A percentile compares a stretch with the other conserved stretches of the same genome.
Evolutionary conservation across 805 yeast species (phyloP).

Genomic region (Saturnispora quitensis): DNA sequence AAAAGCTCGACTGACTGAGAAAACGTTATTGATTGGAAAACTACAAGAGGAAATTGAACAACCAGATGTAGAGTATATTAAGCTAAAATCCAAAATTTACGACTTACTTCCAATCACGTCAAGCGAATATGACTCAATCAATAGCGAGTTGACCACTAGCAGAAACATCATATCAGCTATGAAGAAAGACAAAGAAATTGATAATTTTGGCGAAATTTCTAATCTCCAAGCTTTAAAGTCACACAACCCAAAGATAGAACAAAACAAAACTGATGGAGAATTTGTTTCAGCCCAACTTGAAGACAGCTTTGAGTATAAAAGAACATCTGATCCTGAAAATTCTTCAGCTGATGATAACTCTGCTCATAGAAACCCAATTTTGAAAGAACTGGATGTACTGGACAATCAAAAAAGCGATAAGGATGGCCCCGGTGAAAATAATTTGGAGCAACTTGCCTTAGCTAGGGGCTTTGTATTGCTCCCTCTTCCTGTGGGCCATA

Average conservation of each 20-base stretch:
- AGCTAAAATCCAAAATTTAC: slow-evolving; percentile 21
- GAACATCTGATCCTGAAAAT: no score
- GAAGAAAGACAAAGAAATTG: background rate
- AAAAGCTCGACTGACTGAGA: slow-evolving; percentile 8
- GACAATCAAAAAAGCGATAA: background rate
- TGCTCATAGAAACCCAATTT: background rate
- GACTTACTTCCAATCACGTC: slow-evolving; percentile 23
- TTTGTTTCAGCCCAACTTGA: background rate
- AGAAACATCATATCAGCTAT: background rate
- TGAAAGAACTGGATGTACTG: background rate
- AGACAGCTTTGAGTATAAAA: no score
- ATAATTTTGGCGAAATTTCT: background rate
- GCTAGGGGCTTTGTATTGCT: slow-evolving; percentile 4
- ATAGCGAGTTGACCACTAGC: slow-evolving; percentile 5
- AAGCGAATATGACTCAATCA: slow-evolving; percentile 16
- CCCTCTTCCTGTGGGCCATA: background rate
- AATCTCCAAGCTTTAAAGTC: background rate
- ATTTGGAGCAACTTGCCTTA: background rate
- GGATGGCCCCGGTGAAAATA: background rate
- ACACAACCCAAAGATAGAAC: background rate
- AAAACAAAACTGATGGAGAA: background rate
- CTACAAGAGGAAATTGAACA: slow-evolving; percentile 3
- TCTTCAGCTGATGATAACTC: background rate
- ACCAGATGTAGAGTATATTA: slow-evolving; percentile 18
- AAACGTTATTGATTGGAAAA: slow-evolving; percentile 1